Evolutionary conservation across 2,329 filamentous ascomycete species (phyloP).

Genomic region (Cadophora luteo-olivacea): DNA sequence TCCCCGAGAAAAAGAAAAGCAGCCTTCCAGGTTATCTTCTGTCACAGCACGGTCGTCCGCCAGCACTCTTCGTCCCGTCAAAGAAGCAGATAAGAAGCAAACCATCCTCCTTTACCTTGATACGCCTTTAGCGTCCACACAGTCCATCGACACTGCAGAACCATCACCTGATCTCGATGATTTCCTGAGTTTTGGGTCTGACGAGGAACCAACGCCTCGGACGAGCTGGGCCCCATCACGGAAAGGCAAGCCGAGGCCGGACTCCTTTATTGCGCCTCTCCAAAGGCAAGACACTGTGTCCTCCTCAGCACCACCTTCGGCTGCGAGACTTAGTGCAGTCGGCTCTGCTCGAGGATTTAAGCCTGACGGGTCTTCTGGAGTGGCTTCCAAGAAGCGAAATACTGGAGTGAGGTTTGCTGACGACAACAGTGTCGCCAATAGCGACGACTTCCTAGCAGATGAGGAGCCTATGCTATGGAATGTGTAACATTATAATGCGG

Average conservation of each 20-base stretch:
- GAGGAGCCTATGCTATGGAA: constrained; percentile 32
- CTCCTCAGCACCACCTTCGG: constrained; percentile 36
- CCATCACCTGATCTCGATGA: constrained; percentile 43
- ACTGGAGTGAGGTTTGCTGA: constrained; percentile 35
- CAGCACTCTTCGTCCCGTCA: constrained; percentile 31
- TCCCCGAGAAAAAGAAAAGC: constrained; percentile 26
- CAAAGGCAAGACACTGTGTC: constrained; percentile 16
- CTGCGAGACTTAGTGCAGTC: constrained; percentile 38
- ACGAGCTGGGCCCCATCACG: constrained; percentile 28
- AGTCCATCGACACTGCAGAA: constrained; percentile 37
- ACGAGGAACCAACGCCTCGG: constrained; percentile 41
- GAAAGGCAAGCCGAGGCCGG: constrained; percentile 27
- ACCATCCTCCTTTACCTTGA: constrained; percentile 41
- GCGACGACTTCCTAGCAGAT: constrained; percentile 30
- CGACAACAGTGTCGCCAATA: constrained; percentile 20
- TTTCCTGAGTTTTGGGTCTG: constrained; percentile 40
- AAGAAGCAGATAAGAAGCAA: constrained; percentile 28
- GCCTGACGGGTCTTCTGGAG: constrained; percentile 18
- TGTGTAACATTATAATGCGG: constrained; percentile 23
- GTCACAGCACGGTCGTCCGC: constrained; percentile 25
- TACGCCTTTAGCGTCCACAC: constrained; percentile 32
- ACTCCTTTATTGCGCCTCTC: constrained; percentile 29
- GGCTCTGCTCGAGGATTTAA: constrained; percentile 29
- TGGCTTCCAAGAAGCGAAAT: constrained; percentile 25
- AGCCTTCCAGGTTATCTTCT: constrained; percentile 29